phyloP scores from a whole-genome alignment of 805 yeast genomes.

The Candida succiphila region DNA sequence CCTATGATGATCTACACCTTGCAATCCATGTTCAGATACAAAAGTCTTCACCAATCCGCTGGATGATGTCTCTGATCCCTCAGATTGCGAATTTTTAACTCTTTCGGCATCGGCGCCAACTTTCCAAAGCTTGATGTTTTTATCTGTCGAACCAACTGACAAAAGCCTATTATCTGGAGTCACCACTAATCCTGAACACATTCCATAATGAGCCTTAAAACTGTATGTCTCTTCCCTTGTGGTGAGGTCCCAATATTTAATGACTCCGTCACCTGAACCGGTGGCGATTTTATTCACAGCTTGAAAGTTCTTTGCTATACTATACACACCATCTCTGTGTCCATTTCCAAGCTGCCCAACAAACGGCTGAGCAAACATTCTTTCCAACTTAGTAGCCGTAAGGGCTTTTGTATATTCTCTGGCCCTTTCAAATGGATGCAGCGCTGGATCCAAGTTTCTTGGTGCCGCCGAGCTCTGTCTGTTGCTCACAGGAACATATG shows the following conservation, averaged over 20 bases:
- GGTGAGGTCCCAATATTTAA: conserved; percentile 89
- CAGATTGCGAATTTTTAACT: conserved; percentile 10
- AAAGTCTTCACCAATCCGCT: conserved; percentile 69
- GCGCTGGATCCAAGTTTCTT: conserved; percentile 83
- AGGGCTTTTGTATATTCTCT: conserved; percentile 92
- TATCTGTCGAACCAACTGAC: conserved; percentile 90
- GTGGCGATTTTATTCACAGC: conserved; percentile 71
- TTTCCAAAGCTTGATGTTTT: conserved; percentile 84
- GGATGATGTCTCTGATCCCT: conserved; percentile 16
- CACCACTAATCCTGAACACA: conserved; percentile 77
- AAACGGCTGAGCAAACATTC: conserved; percentile 97
- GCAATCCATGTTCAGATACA: conserved; percentile 76
- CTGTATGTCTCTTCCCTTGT: conserved; percentile 66
- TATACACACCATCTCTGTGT: conserved; percentile 89
- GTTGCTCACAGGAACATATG: conserved; percentile 85
- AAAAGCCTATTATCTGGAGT: conserved; percentile 51
- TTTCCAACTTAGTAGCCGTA: conserved; percentile 89
- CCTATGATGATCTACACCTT: conserved; percentile 79
- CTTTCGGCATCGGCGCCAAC: conserved; percentile 40
- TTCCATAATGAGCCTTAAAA: conserved; percentile 83
- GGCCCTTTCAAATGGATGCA: conserved; percentile 96
- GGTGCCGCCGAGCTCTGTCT: conserved; percentile 83
- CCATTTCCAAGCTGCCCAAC: conserved; percentile 92
- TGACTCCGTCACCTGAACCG: conserved; percentile 91
- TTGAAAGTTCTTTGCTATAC: conserved; percentile 69